phyloP scores from a whole-genome alignment of 176 grass and related monocot genomes.

The Eleusine coracana region DNA sequence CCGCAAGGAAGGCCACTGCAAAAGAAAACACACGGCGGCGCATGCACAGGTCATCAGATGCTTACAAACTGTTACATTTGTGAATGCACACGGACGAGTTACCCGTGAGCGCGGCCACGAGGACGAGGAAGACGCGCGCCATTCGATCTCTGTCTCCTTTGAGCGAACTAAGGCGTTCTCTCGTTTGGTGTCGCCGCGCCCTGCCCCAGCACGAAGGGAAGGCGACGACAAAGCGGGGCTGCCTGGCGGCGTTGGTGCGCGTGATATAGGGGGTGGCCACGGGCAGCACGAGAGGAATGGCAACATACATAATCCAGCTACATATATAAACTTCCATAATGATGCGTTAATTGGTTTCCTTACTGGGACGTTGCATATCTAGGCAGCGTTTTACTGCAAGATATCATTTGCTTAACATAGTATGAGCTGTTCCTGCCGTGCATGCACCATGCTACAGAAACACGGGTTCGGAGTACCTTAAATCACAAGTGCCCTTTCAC shows the following conservation, averaged over 20 bases:
- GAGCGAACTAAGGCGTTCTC: background rate
- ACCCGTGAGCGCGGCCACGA: constrained; percentile 38
- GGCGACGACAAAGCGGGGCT: constrained; percentile 5
- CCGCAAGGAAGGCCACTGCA: constrained; percentile 21
- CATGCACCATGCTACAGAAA: too few species aligned
- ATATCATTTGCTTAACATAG: background rate
- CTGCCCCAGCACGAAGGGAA: constrained; percentile 26
- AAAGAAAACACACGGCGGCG: background rate
- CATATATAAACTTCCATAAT: constrained; percentile 23
- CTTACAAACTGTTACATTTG: background rate
- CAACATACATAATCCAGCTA: background rate
- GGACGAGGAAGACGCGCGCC: constrained; percentile 23
- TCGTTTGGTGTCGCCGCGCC: background rate
- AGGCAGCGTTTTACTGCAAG: background rate
- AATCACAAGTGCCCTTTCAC: too few species aligned
- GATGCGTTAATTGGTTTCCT: constrained; percentile 6
- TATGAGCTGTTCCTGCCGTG: too few species aligned
- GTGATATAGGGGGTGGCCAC: constrained; percentile 15
- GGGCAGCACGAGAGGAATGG: background rate
- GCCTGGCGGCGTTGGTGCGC: background rate
- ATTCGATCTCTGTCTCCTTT: constrained; percentile 6
- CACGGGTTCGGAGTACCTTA: too few species aligned
- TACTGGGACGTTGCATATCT: constrained; percentile 29
- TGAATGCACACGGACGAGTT: background rate
- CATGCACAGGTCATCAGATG: background rate